Percentiles rank a stretch among this genome's conserved stretches.
Conservation (phyloP, 2,329 filamentous ascomycete species). For the Trichoderma atrobrunneum region DNA sequence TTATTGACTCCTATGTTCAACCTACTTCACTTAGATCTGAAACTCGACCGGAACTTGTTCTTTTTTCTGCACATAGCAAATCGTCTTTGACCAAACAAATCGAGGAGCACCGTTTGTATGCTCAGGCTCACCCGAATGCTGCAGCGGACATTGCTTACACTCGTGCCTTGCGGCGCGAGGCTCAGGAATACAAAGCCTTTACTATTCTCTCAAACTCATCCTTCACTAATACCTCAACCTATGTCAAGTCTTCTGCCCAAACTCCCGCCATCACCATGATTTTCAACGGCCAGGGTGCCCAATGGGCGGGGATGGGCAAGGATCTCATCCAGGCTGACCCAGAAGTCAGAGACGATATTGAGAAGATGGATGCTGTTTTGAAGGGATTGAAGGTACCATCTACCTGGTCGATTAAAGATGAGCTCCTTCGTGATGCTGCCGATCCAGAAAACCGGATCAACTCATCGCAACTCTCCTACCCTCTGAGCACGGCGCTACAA, state of each 20-base stretch:
- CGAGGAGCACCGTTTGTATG: slow-evolving; percentile 30
- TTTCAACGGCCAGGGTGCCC: slow-evolving; percentile 45
- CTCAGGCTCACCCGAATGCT: slow-evolving; percentile 17
- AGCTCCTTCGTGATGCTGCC: slow-evolving; percentile 3
- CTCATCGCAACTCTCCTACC: slow-evolving; percentile 45
- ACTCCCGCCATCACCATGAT: slow-evolving; percentile 30
- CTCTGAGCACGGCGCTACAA: slow-evolving; percentile 54
- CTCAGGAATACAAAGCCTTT: not conserved
- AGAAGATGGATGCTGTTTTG: slow-evolving; percentile 16
- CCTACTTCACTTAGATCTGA: not conserved
- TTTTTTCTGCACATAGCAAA: slow-evolving; percentile 13
- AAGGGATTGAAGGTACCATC: slow-evolving; percentile 26
- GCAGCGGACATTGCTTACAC: slow-evolving; percentile 12
- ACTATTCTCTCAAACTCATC: slow-evolving; percentile 20
- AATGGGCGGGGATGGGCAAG: slow-evolving; percentile 43
- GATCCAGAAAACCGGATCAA: slow-evolving; percentile 25
- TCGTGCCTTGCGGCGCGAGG: not conserved
- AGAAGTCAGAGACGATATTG: slow-evolving; percentile 25
- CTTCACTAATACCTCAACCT: not conserved
- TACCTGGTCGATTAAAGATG: slow-evolving; percentile 26
- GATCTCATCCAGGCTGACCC: slow-evolving; percentile 27
- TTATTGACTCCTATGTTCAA: slow-evolving; percentile 1
- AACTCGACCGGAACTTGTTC: not conserved
- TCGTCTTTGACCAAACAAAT: slow-evolving; percentile 11
- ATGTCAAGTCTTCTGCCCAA: not conserved